Conservation (phyloP, 352 stramenopile genomes). For the Peronospora destructor region DNA sequence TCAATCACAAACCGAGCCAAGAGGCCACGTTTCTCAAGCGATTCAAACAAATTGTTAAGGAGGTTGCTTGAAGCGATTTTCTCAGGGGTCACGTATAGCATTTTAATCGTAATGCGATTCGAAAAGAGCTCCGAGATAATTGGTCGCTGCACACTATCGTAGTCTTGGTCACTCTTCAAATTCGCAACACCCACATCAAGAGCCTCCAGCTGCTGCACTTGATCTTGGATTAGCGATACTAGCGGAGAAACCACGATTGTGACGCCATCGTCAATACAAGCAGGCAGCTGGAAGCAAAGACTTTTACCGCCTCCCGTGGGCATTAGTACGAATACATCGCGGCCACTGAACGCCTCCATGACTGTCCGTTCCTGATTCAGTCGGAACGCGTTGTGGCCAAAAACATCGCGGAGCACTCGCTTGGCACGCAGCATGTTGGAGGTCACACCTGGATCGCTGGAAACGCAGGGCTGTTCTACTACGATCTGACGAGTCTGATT, state of each 20-base stretch:
- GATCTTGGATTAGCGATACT: conserved; percentile 98
- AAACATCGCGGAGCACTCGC: conserved; percentile 81
- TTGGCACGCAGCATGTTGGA: conserved; percentile 70
- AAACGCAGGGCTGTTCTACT: conserved; percentile 34
- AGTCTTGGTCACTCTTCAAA: conserved; percentile 84
- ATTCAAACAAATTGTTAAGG: conserved; percentile 82
- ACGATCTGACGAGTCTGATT: conserved; percentile 10
- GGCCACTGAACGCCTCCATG: conserved; percentile 84
- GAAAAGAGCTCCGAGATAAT: conserved; percentile 87
- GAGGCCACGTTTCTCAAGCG: conserved; percentile 60
- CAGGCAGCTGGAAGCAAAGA: conserved; percentile 95
- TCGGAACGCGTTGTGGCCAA: conserved; percentile 94
- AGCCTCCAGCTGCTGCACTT: conserved; percentile 93
- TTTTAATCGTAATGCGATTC: conserved; percentile 87
- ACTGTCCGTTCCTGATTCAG: conserved; percentile 93
- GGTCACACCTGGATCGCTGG: conserved; percentile 41
- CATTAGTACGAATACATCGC: conserved; percentile 99
- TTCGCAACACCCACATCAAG: conserved; percentile 86
- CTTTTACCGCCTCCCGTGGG: conserved; percentile 98
- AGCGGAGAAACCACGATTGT: conserved; percentile 98
- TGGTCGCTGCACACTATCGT: conserved; percentile 74
- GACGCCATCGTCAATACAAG: conserved; percentile 86
- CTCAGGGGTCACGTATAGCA: conserved; percentile 98
- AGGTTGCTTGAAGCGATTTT: conserved; percentile 90
- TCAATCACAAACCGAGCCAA: conserved; percentile 97